phyloP scores from a whole-genome alignment of 2,329 filamentous ascomycete genomes.

The Phaeosphaeriaceae sp. region DNA sequence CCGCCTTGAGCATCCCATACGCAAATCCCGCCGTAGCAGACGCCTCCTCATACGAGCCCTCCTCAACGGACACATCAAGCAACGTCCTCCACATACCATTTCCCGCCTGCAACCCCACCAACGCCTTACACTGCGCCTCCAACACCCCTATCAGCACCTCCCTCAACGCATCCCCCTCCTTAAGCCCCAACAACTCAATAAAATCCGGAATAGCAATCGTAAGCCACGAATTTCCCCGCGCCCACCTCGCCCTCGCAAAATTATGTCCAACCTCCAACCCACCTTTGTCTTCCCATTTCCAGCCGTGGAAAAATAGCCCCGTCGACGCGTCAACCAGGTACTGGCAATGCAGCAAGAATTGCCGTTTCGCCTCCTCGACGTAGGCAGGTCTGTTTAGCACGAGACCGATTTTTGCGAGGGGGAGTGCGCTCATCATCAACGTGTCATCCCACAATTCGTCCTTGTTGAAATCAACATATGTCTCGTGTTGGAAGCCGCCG shows the following conservation, averaged over 20 bases:
- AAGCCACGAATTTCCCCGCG: conserved; percentile 73
- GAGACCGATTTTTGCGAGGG: conserved; percentile 78
- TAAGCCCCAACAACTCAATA: conserved; percentile 72
- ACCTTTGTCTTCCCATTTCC: conserved; percentile 71
- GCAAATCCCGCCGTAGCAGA: conserved; percentile 83
- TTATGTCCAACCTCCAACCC: conserved; percentile 61
- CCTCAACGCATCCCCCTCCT: conserved; percentile 65
- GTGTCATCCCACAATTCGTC: conserved; percentile 86
- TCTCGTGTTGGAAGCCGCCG: conserved; percentile 77
- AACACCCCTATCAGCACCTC: conserved; percentile 67
- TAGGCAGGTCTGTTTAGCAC: conserved; percentile 74
- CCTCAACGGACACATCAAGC: conserved; percentile 67
- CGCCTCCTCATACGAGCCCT: conserved; percentile 77
- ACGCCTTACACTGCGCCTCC: conserved; percentile 70
- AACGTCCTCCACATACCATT: conserved; percentile 77
- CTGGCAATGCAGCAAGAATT: conserved; percentile 79
- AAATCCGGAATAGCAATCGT: conserved; percentile 86
- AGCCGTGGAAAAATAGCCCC: conserved; percentile 81
- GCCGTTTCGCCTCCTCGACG: conserved; percentile 76
- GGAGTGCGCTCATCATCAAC: conserved; percentile 86
- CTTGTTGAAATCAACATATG: conserved; percentile 72
- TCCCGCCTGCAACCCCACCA: conserved; percentile 64
- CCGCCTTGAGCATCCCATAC: conserved; percentile 77
- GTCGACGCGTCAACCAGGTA: conserved; percentile 76
- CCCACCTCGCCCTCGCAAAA: conserved; percentile 63